A percentile compares a stretch with the other conserved stretches of the same genome.
These are phyloP conservation scores for Fusarium fujikuroi DNA, from an alignment of 2,329 filamentous ascomycete species.

Conservation along the genomic window DNA sequence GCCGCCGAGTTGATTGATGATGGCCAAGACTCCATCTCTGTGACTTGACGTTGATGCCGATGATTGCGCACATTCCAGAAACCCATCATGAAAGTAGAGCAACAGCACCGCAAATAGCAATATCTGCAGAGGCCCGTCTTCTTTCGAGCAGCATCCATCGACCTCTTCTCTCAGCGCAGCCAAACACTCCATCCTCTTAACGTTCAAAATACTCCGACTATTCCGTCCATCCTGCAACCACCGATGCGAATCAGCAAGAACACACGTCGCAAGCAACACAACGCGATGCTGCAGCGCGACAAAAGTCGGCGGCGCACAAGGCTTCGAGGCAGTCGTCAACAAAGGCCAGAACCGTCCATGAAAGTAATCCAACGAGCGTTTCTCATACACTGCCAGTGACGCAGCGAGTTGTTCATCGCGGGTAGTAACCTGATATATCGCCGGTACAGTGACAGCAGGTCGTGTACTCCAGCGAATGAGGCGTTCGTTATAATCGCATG, in stretches of 20 bases:
- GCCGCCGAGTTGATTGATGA: conserved; percentile 48
- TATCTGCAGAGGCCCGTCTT: conserved; percentile 47
- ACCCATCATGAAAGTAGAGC: conserved; percentile 55
- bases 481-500: conserved; percentile 49
- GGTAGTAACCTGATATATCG: conserved; percentile 44
- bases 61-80: conserved; percentile 48
- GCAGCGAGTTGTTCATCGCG: conserved; percentile 42
- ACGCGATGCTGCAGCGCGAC: conserved; percentile 49
- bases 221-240: conserved; percentile 47
- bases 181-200: conserved; percentile 46
- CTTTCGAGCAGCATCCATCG: conserved; percentile 46
- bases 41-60: conserved; percentile 51
- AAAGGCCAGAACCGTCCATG: conserved; percentile 50
- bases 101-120: conserved; percentile 55
- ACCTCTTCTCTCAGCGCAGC: conserved; percentile 49
- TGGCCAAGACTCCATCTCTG: conserved; percentile 51
- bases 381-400: conserved; percentile 45
- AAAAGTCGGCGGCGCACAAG: conserved; percentile 46
- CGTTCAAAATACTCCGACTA: conserved; percentile 40
- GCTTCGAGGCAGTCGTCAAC: conserved; percentile 43
- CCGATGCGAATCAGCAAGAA: conserved; percentile 48
- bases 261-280: conserved; percentile 47
- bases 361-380: conserved; percentile 48
- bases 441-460: conserved; percentile 45
- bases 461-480: conserved; percentile 56